phyloP scores from a whole-genome alignment of 345 rosid species.

The Camelina hispida region DNA sequence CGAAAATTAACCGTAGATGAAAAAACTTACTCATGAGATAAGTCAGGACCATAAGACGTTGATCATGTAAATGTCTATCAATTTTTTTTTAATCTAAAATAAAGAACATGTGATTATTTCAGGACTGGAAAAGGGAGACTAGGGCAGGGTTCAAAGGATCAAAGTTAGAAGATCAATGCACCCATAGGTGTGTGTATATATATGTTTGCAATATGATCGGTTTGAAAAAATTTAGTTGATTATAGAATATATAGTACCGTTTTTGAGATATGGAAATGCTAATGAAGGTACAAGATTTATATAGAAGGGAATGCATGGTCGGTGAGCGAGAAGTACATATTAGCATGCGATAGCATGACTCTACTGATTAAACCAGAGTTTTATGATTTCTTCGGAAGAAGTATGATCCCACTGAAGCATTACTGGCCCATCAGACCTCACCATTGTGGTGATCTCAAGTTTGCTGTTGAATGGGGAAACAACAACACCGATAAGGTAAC shows the following conservation, averaged over 20 bases:
- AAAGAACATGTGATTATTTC: neutral
- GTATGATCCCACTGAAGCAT: constrained; percentile 55
- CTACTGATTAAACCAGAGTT: constrained; percentile 49
- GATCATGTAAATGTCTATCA: neutral
- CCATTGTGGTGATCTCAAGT: constrained; percentile 38
- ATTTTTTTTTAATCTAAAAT: neutral
- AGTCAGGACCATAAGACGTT: neutral
- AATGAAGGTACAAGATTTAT: constrained; percentile 55
- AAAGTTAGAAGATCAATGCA: constrained; percentile 59
- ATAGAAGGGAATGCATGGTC: constrained; percentile 63
- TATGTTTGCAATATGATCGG: neutral
- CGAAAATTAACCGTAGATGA: neutral
- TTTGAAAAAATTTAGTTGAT: neutral
- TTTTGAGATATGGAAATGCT: constrained; percentile 6
- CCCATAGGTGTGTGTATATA: constrained; percentile 49
- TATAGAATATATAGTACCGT: neutral
- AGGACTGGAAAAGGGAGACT: constrained; percentile 53
- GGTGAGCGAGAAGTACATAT: constrained; percentile 56
- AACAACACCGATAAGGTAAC: constrained; percentile 33
- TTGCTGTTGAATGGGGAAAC: constrained; percentile 46
- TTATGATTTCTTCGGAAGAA: constrained; percentile 53
- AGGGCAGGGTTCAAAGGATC: constrained; percentile 50
- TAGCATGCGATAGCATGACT: constrained; percentile 56
- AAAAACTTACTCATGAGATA: too few relatives aligned
- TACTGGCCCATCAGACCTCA: constrained; percentile 57